These are phyloP conservation scores for Phytophthora pini DNA, from an alignment of 352 stramenopile genomes.

Conservation along the genomic window DNA sequence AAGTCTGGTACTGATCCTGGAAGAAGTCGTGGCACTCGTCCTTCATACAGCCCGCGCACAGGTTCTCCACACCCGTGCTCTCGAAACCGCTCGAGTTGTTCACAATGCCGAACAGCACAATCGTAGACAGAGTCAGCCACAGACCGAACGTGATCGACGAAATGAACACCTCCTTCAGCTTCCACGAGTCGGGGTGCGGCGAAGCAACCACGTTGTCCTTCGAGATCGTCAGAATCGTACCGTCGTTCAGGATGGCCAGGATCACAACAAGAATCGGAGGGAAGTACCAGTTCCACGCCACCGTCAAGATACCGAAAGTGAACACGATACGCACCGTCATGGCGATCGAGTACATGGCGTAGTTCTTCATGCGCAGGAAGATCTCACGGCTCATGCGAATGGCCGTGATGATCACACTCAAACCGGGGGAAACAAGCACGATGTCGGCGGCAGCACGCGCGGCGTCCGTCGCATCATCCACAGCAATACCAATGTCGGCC, in stretches of 20 bases:
- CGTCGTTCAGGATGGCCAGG: slow-evolving; percentile 91
- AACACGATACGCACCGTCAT: slow-evolving; percentile 91
- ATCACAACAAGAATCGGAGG: slow-evolving; percentile 90
- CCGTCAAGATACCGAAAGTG: slow-evolving; percentile 88
- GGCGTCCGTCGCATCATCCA: slow-evolving; percentile 90
- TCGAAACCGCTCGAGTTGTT: slow-evolving; percentile 71
- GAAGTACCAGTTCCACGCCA: slow-evolving; percentile 91
- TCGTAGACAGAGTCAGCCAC: slow-evolving; percentile 69
- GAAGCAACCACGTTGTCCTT: slow-evolving; percentile 78
- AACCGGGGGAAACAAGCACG: slow-evolving; percentile 88
- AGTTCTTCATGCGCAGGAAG: slow-evolving; percentile 93
- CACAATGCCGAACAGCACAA: slow-evolving; percentile 65
- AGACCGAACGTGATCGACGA: slow-evolving; percentile 71
- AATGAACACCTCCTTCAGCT: slow-evolving; percentile 76
- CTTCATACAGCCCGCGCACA: slow-evolving; percentile 69
- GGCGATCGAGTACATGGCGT: slow-evolving; percentile 92
- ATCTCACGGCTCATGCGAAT: slow-evolving; percentile 90
- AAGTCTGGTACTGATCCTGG: slow-evolving; percentile 56
- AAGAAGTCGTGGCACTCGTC: slow-evolving; percentile 70
- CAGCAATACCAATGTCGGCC: slow-evolving; percentile 93
- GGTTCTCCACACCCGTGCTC: slow-evolving; percentile 57
- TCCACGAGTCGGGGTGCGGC: slow-evolving; percentile 72
- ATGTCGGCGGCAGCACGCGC: slow-evolving; percentile 90
- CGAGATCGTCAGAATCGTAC: slow-evolving; percentile 84
- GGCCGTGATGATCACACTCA: slow-evolving; percentile 90